Evolutionary conservation across 176 grass and related monocot species (phyloP).

Genomic region (Triticum monococcum): DNA sequence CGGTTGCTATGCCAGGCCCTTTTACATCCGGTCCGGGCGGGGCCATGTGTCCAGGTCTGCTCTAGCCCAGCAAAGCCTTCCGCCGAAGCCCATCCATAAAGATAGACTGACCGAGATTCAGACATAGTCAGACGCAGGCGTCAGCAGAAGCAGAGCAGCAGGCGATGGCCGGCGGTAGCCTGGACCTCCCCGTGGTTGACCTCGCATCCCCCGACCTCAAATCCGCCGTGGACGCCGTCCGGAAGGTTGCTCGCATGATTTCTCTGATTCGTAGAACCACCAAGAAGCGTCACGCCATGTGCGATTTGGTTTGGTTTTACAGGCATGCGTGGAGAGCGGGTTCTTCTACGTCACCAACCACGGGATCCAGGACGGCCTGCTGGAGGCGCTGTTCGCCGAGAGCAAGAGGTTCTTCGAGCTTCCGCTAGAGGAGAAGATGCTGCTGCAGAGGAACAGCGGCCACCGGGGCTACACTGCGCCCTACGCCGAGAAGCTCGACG

Average conservation of each 20-base stretch:
- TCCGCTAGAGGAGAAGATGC: constrained; percentile 71
- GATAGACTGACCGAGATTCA: not conserved
- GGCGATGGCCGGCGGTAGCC: constrained; percentile 17
- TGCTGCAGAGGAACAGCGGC: constrained; percentile 32
- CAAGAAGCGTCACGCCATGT: not conserved
- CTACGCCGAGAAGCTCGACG: constrained; percentile 72
- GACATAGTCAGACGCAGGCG: not conserved
- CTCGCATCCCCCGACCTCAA: constrained; percentile 53
- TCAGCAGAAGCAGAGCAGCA: not conserved
- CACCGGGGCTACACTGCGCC: constrained; percentile 71
- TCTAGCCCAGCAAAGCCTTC: not conserved
- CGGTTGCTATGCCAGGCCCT: too few relatives aligned
- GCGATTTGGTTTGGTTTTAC: constrained; percentile 3
- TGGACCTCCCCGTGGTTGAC: constrained; percentile 65
- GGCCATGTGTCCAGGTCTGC: too few relatives aligned
- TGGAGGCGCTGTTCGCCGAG: constrained; percentile 52
- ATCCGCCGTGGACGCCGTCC: constrained; percentile 43
- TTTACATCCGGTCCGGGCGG: too few relatives aligned
- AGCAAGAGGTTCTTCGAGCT: constrained; percentile 63
- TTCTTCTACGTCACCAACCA: constrained; percentile 91
- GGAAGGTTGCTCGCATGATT: constrained; percentile 39
- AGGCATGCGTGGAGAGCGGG: constrained; percentile 83
- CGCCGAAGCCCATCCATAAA: not conserved
- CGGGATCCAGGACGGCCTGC: constrained; percentile 38
- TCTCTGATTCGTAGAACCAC: not conserved